Evolutionary conservation across 1,284 basidiomycete genomes (phyloP), one percentile per base, ranked within the genome.

Genomic region (Ustilago bromivora): DNA sequence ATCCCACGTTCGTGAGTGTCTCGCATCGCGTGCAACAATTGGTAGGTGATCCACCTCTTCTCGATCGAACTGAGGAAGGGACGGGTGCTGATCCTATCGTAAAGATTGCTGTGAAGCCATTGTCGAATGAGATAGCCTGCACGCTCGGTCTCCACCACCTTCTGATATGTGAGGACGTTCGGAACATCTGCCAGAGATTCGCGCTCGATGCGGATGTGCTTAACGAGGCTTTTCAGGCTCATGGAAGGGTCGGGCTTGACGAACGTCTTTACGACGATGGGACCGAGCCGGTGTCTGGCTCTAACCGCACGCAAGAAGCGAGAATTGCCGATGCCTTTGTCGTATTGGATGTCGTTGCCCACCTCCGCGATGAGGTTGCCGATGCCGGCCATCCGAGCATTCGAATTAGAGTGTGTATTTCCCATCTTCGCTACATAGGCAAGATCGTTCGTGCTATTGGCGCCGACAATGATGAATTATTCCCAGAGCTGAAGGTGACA

Each of bases 1-100:
- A 97, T 89, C 88, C 89, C 89, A 69, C 92, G 91, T 61, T 91
- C 91, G 31, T 94, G 91, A 0, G 94, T 91, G 76, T 95, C 94
- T 36, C 92, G 90, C 68, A 99, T 89, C 2, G 92, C 94, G 35
- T 91, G 92, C 59, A 99, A 88, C 1, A 99, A 89, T 86, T 99
- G 96, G 85, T 95, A 99, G 0, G 93, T 92, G 73, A 99, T 94
- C 97, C 97, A 99, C 84, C 95, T 94, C 90, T 99, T 99, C 89
- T 99, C 97, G 52, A 98, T 90, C 60, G 89, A 86, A 66, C 92
- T 92, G 57, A 99, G 89, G 87, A 99, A 99, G 0, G 97, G 97
- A 34, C 97, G 92, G 1, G 96, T 99, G 84, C 96, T 98, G 84
- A 99, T 97, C 54, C 96, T 91, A 87, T 99, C 97, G 86, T 99